Base-by-base conservation (phyloP, 148 eudicot species). In the Vaccinium macrocarpon region DNA sequence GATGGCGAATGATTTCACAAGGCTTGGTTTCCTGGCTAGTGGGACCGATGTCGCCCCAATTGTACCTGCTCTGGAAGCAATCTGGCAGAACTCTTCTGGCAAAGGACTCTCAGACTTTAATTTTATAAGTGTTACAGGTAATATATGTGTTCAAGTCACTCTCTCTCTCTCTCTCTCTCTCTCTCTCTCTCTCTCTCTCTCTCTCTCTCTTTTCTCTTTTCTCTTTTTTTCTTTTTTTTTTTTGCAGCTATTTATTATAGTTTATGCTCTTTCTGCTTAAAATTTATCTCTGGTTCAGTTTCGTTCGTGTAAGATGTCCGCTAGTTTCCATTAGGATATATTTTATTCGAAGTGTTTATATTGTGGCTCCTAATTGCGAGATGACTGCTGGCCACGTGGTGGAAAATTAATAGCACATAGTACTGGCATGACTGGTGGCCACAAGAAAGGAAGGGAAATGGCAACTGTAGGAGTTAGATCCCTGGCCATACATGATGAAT, bases 1-100 rank as follows among this genome's bases (percentile, higher is more conserved):
- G 92, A 97, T 97, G 99, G 99, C 99, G 52, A 95, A 97, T 92
- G 99, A 97, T 89, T 97, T 97, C 87, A 97, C 99, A 68, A 91
- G 99, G 89, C 99, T 97, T 84, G 99, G 99, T 78, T 95, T 95
- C 72, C 94, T 97, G 84, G 99, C 99, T 25, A 94, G 89, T 51
- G 99, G 97, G 82, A 96, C 98, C 46, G 96, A 97, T 90, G 99
- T 97, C 80, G 66, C 98, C 42, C 99, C 99, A 12, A 95, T 96
- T 62, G 79, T 96, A 87, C 99, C 99, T 78, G 99, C 99, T 84
- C 85, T 96, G 84, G 99, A 96, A 92, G 92, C 98, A 57, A 96
- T 96, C 81, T 96, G 99, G 99, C 98, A 93, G 87, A 96, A 96
- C 88, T 96, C 99, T 84, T 90, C 89, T 64, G 99, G 92, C 80